A percentile compares a stretch with the other conserved stretches of the same genome.
phyloP scores from a whole-genome alignment of 1,284 basidiomycete genomes.

The Cutaneotrichosporon cyanovorans region DNA sequence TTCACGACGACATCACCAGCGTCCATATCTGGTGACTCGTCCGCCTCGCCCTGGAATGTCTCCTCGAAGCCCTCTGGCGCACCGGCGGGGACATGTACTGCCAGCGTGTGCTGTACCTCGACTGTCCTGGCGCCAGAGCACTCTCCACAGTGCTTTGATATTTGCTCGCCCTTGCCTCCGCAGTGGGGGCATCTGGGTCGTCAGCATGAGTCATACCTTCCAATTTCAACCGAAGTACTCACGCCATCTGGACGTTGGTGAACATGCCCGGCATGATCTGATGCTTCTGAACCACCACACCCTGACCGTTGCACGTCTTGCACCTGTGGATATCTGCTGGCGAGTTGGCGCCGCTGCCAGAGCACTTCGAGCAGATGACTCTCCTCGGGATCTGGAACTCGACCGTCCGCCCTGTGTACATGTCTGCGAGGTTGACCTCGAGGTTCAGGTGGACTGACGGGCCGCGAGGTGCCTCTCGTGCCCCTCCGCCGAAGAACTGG shows the following conservation, averaged over 20 bases:
- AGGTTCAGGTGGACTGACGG: slow-evolving; percentile 78
- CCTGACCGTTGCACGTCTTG: slow-evolving; percentile 69
- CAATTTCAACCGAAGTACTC: slow-evolving; percentile 24
- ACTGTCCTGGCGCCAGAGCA: slow-evolving; percentile 76
- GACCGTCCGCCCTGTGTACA: slow-evolving; percentile 74
- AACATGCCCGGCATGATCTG: slow-evolving; percentile 95
- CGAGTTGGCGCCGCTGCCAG: slow-evolving; percentile 82
- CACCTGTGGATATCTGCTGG: slow-evolving; percentile 78
- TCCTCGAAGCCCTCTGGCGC: slow-evolving; percentile 87
- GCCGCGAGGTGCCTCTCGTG: slow-evolving; percentile 64
- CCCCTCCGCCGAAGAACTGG: slow-evolving; percentile 67
- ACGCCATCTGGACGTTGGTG: slow-evolving; percentile 48
- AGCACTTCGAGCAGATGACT: slow-evolving; percentile 85
- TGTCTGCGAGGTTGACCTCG: slow-evolving; percentile 74
- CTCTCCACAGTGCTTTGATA: slow-evolving; percentile 65
- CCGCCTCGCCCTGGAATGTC: slow-evolving; percentile 84
- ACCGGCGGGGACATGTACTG: slow-evolving; percentile 71
- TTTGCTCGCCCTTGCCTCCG: slow-evolving; percentile 68
- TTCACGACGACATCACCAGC: slow-evolving; percentile 81
- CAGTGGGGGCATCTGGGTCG: slow-evolving; percentile 68
- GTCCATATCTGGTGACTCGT: slow-evolving; percentile 88
- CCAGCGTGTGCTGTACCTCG: slow-evolving; percentile 55
- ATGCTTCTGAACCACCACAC: slow-evolving; percentile 74
- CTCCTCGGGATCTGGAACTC: slow-evolving; percentile 87
- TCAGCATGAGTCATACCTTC: neutral